Evolutionary conservation across 2,329 filamentous ascomycete genomes (phyloP), one percentile per base, ranked within the genome.

Genomic region (Diplodia intermedia): DNA sequence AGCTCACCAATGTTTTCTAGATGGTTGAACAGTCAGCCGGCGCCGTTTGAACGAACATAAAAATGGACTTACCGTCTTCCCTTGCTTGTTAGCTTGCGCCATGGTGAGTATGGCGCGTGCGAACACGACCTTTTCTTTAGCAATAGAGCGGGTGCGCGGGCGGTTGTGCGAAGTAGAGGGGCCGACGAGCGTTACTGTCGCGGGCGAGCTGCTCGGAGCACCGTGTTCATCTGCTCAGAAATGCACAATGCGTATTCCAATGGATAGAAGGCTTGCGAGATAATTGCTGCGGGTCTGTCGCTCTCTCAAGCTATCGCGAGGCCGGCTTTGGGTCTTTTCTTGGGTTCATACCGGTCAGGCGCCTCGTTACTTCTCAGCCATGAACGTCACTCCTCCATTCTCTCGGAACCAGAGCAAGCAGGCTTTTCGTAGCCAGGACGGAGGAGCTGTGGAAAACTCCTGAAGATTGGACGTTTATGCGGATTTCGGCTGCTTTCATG

Each of bases 21-120:
- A 79, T 60, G 65, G 69, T 69, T 47, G 72, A 77, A 76, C 75
- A 79, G 80, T 79, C 74, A 80, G 77, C 80, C 79, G 77, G 78
- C 74, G 75, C 76, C 78, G 79, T 78, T 75, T 80, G 81, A 78
- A 80, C 79, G 75, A 79, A 74, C 73, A 75, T 74, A 75, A 72
- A 72, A 74, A 71, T 70, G 70, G 70, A 89, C 92, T 87, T 86
- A 98, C 95, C 95, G 99, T 98, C 88, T 99, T 98, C 83, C 95
- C 95, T 83, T 97, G 94, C 83, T 97, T 97, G 88, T 97, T 94
- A 50, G 78, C 75, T 63, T 80, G 78, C 69, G 80, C 79, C 82
- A 84, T 85, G 73, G 50, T 78, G 72, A 68, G 69, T 57, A 68
- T 65, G 57, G 72, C 73, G 81, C 81, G 79, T 79, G 78, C 79